These are phyloP conservation scores for Helotiales sp. DNA, from an alignment of 2,329 filamentous ascomycete genomes.

Conservation along the genomic window DNA sequence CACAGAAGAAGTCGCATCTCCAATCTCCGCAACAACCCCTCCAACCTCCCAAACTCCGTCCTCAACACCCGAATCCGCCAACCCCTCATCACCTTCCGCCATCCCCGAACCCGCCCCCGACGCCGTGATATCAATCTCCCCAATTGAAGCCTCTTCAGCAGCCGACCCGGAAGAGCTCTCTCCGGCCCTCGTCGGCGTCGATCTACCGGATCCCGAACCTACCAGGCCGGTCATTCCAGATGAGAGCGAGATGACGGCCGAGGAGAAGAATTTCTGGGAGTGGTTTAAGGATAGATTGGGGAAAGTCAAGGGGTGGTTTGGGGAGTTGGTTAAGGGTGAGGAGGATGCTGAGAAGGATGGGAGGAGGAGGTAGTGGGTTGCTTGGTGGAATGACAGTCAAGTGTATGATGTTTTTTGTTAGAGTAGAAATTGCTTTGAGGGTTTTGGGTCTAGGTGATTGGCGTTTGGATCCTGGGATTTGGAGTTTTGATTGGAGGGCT, in stretches of 20 bases:
- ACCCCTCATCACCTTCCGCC: conserved; percentile 4
- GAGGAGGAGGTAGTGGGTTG: background rate
- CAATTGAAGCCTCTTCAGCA: conserved; percentile 38
- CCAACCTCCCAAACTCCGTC: conserved; percentile 24
- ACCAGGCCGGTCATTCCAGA: conserved; percentile 35
- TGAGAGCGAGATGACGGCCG: conserved; percentile 33
- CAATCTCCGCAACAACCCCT: conserved; percentile 19
- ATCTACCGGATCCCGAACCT: conserved; percentile 33
- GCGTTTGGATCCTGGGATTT: background rate
- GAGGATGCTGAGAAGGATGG: conserved; percentile 1
- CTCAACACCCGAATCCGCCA: conserved; percentile 1
- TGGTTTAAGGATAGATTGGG: conserved; percentile 57
- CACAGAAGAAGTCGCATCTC: background rate
- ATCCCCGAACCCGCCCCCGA: conserved; percentile 26
- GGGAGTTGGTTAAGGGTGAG: conserved; percentile 13
- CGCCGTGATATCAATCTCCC: conserved; percentile 37
- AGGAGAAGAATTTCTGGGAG: conserved; percentile 51
- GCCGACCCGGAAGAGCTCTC: conserved; percentile 37
- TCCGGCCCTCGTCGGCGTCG: conserved; percentile 39
- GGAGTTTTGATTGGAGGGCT: background rate
- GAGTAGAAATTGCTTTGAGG: too few relatives aligned
- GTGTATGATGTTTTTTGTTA: background rate
- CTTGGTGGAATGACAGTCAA: too few relatives aligned
- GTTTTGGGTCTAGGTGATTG: background rate
- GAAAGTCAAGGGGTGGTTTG: conserved; percentile 44